phyloP scores from a whole-genome alignment of 768 basidiomycete genomes.

The Pulveroboletus ravenelii region DNA sequence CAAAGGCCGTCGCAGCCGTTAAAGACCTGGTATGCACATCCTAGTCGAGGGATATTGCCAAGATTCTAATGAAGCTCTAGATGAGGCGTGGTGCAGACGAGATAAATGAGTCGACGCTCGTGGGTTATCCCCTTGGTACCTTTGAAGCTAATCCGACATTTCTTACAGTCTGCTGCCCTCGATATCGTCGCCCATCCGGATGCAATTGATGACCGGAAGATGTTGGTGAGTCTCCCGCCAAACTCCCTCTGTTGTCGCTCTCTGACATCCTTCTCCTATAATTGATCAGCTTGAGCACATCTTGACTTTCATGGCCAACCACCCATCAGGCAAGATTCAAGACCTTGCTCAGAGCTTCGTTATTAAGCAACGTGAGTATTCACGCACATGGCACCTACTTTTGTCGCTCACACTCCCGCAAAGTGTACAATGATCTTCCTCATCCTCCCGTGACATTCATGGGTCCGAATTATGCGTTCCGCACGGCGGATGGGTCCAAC shows the following conservation, averaged over 20 bases:
- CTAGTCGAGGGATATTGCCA: neutral
- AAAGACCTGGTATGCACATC: constrained; percentile 26
- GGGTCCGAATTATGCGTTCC: constrained; percentile 58
- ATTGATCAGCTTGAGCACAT: constrained; percentile 61
- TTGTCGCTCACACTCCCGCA: neutral
- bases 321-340: constrained; percentile 45
- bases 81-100: constrained; percentile 31
- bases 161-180: constrained; percentile 49
- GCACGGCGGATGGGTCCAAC: constrained; percentile 69
- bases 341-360: constrained; percentile 34
- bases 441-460: constrained; percentile 74
- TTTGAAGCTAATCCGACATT: neutral
- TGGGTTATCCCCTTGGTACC: constrained; percentile 1
- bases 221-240: constrained; percentile 48
- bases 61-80: constrained; percentile 6
- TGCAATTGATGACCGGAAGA: constrained; percentile 71
- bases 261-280: neutral
- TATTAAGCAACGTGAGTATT: constrained; percentile 54
- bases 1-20: constrained; percentile 24
- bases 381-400: neutral
- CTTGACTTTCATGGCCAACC: constrained; percentile 55
- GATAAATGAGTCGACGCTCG: constrained; percentile 26
- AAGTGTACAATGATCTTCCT: constrained; percentile 78
- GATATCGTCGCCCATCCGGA: constrained; percentile 57
- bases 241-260: neutral